These are phyloP conservation scores for Plasmodium vivax DNA, from an alignment of 169 alveolate genomes.

Conservation along the genomic window DNA sequence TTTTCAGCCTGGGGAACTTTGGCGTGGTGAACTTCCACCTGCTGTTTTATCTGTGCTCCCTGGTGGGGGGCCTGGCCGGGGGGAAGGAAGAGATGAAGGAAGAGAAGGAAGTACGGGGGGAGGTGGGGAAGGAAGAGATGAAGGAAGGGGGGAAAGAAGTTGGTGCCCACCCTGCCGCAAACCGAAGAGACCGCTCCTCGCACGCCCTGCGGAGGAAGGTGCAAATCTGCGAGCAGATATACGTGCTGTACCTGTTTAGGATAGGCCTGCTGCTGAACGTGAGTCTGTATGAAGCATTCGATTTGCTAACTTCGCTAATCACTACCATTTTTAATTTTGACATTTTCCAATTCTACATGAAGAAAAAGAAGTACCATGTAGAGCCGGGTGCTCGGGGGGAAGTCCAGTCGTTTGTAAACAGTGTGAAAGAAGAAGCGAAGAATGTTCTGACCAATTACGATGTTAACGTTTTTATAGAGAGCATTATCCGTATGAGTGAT, in stretches of 20 bases:
- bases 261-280: conserved; percentile 35
- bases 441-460: conserved; percentile 21
- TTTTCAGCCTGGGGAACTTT: conserved; percentile 3
- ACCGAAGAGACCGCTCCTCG: background rate
- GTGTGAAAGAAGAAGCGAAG: conserved; percentile 16
- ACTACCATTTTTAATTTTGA: conserved; percentile 16
- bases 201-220: conserved; percentile 5
- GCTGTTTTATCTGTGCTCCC: conserved; percentile 45
- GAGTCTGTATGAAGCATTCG: conserved; percentile 44
- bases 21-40: conserved; percentile 32
- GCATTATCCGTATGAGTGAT: conserved; percentile 33
- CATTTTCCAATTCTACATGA: conserved; percentile 36
- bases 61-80: background rate
- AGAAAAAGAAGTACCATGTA: conserved; percentile 11
- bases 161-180: background rate
- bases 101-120: background rate
- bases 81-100: background rate
- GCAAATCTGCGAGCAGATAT: conserved; percentile 30
- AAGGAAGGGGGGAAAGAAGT: no score
- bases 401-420: background rate
- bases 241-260: conserved; percentile 24
- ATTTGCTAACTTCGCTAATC: conserved; percentile 10
- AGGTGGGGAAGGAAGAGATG: no score
- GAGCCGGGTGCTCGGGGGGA: background rate
- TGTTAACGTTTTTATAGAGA: conserved; percentile 12